These are phyloP conservation scores for Irpex sp. DNA, from an alignment of 1,284 basidiomycete species.

Conservation along the genomic window DNA sequence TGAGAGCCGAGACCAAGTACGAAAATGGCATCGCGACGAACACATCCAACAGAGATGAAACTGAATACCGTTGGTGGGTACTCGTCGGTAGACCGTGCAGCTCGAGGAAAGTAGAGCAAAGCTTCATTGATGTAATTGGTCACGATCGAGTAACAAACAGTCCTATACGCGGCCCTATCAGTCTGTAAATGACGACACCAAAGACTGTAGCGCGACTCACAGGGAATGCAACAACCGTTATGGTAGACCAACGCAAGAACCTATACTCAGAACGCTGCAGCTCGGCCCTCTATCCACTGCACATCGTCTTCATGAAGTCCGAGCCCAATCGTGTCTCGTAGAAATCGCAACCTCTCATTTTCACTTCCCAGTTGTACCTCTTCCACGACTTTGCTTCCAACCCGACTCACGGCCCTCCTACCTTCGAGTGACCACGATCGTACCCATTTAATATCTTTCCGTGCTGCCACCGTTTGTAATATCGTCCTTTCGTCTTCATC, in stretches of 20 bases:
- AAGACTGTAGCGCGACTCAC: too few species aligned
- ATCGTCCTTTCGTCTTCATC: neutral
- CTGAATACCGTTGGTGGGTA: too few species aligned
- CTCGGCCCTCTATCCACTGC: neutral
- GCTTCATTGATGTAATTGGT: too few species aligned
- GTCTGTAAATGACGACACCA: too few species aligned
- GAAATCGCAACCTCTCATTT: neutral
- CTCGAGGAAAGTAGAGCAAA: too few species aligned
- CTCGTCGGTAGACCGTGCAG: too few species aligned
- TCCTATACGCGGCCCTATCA: too few species aligned
- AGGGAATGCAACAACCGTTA: too few species aligned
- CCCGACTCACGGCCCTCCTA: neutral
- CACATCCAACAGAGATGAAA: too few species aligned
- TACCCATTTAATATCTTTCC: neutral
- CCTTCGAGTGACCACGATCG: neutral
- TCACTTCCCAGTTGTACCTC: neutral
- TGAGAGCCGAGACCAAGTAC: too few species aligned
- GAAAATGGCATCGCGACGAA: too few species aligned
- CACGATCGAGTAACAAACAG: too few species aligned
- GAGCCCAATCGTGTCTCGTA: neutral
- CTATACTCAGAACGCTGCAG: neutral
- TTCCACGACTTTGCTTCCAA: neutral
- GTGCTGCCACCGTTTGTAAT: neutral
- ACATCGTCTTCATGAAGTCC: neutral
- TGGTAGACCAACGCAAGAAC: neutral